phyloP scores from a whole-genome alignment of 352 stramenopile species.

The Globisporangium nagaii region DNA sequence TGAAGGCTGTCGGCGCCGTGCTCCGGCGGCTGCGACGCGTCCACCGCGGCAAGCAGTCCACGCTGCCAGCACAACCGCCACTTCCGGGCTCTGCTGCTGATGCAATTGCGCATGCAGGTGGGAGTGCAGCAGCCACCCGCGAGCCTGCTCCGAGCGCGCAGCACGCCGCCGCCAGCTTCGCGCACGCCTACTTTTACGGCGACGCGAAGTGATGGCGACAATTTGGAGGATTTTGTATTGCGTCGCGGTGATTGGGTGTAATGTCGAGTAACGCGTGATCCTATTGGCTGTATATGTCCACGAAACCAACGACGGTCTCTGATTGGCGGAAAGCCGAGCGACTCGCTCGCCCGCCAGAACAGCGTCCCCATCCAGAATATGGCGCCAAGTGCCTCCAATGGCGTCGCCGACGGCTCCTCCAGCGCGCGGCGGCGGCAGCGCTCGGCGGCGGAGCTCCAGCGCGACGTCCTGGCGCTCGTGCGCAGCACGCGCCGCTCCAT shows the following conservation, averaged over 20 bases:
- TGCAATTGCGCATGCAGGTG: not conserved
- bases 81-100: not conserved
- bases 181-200: slow-evolving; percentile 35
- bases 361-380: not conserved
- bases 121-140: not conserved
- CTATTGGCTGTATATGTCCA: not conserved
- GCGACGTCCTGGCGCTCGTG: slow-evolving; percentile 20
- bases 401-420: not conserved
- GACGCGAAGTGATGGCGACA: not conserved
- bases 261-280: not conserved
- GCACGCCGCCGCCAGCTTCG: slow-evolving; percentile 6
- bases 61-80: slow-evolving; percentile 9
- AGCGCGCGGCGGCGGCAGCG: not conserved
- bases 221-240: no score
- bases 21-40: slow-evolving; percentile 29
- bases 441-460: slow-evolving; percentile 9
- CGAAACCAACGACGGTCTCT: not conserved
- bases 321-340: not conserved
- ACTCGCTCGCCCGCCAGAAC: not conserved
- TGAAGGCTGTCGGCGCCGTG: slow-evolving; percentile 17
- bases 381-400: not conserved
- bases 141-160: not conserved
- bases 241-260: not conserved
- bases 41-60: slow-evolving; percentile 36
- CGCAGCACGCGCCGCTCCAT: not conserved